Evolutionary conservation across 805 yeast species (phyloP), one percentile per base, ranked within the genome.

Genomic region (Candida railenensis): DNA sequence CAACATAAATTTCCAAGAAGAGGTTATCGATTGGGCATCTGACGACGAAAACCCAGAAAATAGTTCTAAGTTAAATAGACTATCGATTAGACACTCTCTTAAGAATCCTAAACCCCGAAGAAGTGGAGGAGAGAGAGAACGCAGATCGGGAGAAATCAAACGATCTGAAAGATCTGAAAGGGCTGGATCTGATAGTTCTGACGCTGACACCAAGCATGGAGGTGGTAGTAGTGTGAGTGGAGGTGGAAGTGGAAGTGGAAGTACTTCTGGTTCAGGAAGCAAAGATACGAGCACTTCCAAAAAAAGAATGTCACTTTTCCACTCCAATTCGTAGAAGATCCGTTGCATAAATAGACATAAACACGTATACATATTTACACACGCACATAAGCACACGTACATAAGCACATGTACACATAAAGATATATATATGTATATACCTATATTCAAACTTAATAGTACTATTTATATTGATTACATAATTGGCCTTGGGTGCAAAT

Each of bases 1-100:
- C 8, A 63, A 54, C 38, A 52, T 70, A 34, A 62, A 54, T 22
- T 65, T 71, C 25, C 69, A 69, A 49, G 76, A 73, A 52, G 74
- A 73, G 48, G 74, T 71, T 3, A 65, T 73, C 46, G 77, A 73
- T 52, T 73, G 71, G 62, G 77, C 71, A 1, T 69, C 75, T 11
- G 77, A 73, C 50, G 76, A 73, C 50, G 77, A 73, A 46, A 67
- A 65, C 46, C 69, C 69, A 1, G 67, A 57, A 5, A 59, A 63
- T 42, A 59, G 59, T 14, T 65, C 72, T 1, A 56, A 56, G 20
- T 66, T 73, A 76, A 72, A 58, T 53, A 53, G 77, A 15, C 54
- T 73, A 30, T 62, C 74, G 11, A 73, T 73, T 36, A 55, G 77
- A 45, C 62, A 64, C 38, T 67, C 76, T 3, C 57, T 73, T 44